These are phyloP conservation scores for Microbotryum silenes-acaulis DNA, from an alignment of 1,284 basidiomycete genomes.

Conservation along the genomic window DNA sequence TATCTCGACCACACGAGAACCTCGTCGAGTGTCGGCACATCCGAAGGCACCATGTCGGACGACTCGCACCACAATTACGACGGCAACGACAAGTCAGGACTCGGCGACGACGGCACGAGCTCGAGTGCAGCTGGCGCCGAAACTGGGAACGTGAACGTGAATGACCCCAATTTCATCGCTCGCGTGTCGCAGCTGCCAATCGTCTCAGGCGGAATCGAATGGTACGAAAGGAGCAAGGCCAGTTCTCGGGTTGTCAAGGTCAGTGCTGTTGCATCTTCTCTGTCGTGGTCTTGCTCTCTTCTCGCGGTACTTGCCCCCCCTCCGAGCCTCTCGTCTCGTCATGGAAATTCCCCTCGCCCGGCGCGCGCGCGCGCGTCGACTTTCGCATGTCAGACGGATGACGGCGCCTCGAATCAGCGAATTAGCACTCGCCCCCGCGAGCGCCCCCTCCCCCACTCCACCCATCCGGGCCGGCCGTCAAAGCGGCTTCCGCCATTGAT, in stretches of 20 bases:
- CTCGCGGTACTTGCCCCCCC: neutral
- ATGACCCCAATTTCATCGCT: conserved; percentile 46
- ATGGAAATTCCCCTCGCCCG: no score
- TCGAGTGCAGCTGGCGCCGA: neutral
- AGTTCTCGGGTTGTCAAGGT: conserved; percentile 70
- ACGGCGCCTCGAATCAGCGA: no score
- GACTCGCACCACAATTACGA: no score
- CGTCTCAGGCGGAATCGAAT: conserved; percentile 60
- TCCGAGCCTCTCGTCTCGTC: neutral
- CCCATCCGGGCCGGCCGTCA: no score
- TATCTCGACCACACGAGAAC: no score
- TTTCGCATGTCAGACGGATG: no score
- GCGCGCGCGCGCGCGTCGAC: no score
- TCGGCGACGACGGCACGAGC: conserved; percentile 1
- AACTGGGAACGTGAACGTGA: neutral
- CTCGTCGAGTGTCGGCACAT: neutral
- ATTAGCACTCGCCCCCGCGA: no score
- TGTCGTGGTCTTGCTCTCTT: conserved; percentile 1
- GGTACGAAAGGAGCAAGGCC: conserved; percentile 68
- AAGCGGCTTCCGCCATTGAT: no score
- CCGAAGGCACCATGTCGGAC: no score
- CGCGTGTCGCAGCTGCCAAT: conserved; percentile 51
- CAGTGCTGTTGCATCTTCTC: conserved; percentile 6
- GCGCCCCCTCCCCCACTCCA: no score
- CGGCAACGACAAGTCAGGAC: neutral